These are phyloP conservation scores for Lactifluus subvellereus DNA, from an alignment of 768 basidiomycete species.

Conservation along the genomic window DNA sequence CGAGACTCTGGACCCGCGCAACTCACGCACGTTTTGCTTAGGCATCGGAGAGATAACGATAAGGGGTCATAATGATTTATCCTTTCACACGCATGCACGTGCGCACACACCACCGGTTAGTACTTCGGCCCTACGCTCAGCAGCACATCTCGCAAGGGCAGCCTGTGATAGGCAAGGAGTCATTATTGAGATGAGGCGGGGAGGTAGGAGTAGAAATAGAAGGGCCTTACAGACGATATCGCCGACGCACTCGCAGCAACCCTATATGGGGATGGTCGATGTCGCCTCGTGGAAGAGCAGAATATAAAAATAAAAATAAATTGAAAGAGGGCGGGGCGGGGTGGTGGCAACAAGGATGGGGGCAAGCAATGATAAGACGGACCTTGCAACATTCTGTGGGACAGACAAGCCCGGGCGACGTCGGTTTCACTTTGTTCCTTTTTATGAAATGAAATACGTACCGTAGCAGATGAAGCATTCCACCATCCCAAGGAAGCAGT, in stretches of 20 bases:
- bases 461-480: constrained; percentile 73
- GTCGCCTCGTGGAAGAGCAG: not conserved
- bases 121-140: not conserved
- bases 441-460: constrained; percentile 31
- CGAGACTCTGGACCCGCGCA: too few relatives aligned
- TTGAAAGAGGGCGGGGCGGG: not conserved
- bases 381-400: constrained; percentile 69
- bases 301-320: not conserved
- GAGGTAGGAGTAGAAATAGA: not conserved
- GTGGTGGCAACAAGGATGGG: not conserved
- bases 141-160: constrained; percentile 77
- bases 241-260: constrained; percentile 61
- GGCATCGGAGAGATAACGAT: not conserved
- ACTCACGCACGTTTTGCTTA: too few relatives aligned
- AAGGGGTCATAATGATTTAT: not conserved
- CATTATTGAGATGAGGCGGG: constrained; percentile 4
- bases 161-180: constrained; percentile 35
- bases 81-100: not conserved
- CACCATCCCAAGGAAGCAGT: constrained; percentile 56
- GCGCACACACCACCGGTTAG: not conserved
- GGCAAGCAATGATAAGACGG: constrained; percentile 19
- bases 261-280: constrained; percentile 33
- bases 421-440: too few relatives aligned
- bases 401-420: not conserved
- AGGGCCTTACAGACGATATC: constrained; percentile 63